Evolutionary conservation across 176 grass and related monocot genomes (phyloP).

Genomic region (Cocos nucifera): DNA sequence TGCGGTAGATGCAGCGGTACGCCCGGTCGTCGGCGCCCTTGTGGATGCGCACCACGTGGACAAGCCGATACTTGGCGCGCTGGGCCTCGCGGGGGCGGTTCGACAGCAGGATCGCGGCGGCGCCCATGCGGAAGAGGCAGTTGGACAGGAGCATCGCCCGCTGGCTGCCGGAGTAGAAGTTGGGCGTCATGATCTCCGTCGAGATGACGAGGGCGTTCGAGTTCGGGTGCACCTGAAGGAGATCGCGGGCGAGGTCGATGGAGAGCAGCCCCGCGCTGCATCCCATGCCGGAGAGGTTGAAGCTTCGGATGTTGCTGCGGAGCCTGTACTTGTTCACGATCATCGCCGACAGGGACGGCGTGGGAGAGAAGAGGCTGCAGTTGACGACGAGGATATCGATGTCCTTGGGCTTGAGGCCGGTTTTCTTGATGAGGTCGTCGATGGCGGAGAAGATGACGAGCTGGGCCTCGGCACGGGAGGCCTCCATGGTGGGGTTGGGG

Average conservation of each 20-base stretch:
- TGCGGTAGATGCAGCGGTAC: conserved; percentile 76
- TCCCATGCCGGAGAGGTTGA: conserved; percentile 91
- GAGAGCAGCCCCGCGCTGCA: conserved; percentile 87
- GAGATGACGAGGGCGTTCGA: conserved; percentile 85
- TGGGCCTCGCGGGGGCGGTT: conserved; percentile 56
- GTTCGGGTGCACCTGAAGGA: conserved; percentile 68
- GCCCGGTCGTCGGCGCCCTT: conserved; percentile 80
- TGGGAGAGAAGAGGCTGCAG: conserved; percentile 85
- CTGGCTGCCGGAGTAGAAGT: conserved; percentile 62
- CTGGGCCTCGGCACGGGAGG: conserved; percentile 57
- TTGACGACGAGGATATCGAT: conserved; percentile 89
- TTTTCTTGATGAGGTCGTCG: conserved; percentile 64
- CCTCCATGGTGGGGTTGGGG: conserved; percentile 68
- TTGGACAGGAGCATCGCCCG: conserved; percentile 80
- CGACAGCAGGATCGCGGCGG: conserved; percentile 77
- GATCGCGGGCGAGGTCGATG: conserved; percentile 67
- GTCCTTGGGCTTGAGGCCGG: conserved; percentile 58
- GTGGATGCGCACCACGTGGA: conserved; percentile 80
- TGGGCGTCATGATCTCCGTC: conserved; percentile 88
- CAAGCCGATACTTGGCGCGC: conserved; percentile 69
- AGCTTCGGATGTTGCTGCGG: conserved; percentile 77
- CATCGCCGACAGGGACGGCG: conserved; percentile 82
- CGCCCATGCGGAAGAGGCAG: conserved; percentile 90
- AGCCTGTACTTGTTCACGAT: conserved; percentile 95
- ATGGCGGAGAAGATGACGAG: conserved; percentile 91